A percentile compares a stretch with the other conserved stretches of the same genome.
These are phyloP conservation scores for Cadophora sp. DNA, from an alignment of 2,329 filamentous ascomycete species.

Conservation along the genomic window DNA sequence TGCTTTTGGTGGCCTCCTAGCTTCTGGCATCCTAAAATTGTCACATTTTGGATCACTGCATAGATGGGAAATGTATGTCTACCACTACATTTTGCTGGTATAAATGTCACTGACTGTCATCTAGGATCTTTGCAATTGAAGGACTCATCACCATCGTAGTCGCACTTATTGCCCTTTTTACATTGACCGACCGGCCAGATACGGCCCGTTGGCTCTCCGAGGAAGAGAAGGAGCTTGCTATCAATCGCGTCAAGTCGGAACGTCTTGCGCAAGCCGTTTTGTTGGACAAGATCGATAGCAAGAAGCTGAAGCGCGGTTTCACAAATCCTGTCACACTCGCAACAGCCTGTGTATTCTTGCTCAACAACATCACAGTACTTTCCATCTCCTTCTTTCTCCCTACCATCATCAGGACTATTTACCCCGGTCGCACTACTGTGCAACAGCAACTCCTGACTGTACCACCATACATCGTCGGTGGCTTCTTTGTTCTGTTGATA, in stretches of 20 bases:
- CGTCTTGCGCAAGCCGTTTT: background rate
- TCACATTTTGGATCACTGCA: background rate
- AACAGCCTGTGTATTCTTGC: background rate
- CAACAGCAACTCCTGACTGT: background rate
- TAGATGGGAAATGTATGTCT: background rate
- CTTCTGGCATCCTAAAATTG: background rate
- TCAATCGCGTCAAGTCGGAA: background rate
- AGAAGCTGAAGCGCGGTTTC: background rate
- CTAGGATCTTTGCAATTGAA: background rate
- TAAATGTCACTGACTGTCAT: background rate
- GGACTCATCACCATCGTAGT: background rate
- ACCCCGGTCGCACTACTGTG: background rate
- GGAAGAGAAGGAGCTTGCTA: conserved; percentile 3
- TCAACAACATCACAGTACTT: background rate
- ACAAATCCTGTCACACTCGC: background rate
- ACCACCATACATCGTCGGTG: background rate
- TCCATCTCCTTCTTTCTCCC: background rate
- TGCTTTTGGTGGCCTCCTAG: background rate
- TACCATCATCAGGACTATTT: background rate
- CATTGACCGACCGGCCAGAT: background rate
- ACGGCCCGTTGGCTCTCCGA: background rate
- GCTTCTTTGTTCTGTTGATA: background rate
- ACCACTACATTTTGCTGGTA: background rate
- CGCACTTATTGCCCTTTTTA: background rate
- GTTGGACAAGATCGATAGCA: background rate